Evolutionary conservation across 257 asterid genomes (phyloP).

Genomic region (Voacanga thouarsii): DNA sequence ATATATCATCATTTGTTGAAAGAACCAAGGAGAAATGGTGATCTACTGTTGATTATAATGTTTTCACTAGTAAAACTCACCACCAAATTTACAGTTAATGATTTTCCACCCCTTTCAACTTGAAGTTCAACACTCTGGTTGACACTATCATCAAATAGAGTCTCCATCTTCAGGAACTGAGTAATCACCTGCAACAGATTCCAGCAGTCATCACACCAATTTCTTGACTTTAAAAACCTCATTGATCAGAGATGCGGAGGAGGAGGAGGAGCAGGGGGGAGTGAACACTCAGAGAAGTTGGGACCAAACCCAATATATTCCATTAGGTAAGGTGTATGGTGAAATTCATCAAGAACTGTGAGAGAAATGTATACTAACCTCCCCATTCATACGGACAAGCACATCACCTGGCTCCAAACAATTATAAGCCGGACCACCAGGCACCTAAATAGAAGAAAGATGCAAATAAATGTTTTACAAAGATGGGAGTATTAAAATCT

Average conservation of each 20-base stretch:
- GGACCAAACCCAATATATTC: neutral
- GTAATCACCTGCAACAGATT: slow-evolving; percentile 72
- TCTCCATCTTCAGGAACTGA: slow-evolving; percentile 91
- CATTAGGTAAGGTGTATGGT: neutral
- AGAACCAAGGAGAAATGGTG: neutral
- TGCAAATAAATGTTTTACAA: neutral
- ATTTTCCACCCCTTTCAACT: slow-evolving; percentile 96
- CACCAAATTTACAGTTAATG: slow-evolving; percentile 65
- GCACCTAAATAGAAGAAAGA: slow-evolving; percentile 58
- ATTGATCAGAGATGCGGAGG: neutral
- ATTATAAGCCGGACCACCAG: slow-evolving; percentile 91
- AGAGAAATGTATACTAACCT: slow-evolving; percentile 47
- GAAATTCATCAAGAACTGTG: neutral
- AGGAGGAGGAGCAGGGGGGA: too few relatives aligned
- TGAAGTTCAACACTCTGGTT: slow-evolving; percentile 69
- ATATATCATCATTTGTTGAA: neutral
- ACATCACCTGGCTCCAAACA: slow-evolving; percentile 98
- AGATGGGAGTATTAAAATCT: neutral
- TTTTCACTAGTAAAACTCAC: slow-evolving; percentile 37
- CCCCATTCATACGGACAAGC: slow-evolving; percentile 86
- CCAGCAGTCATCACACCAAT: slow-evolving; percentile 21
- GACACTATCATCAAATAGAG: slow-evolving; percentile 84
- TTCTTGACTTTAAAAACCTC: slow-evolving; percentile 5
- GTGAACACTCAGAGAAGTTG: neutral
- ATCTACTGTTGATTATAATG: neutral